Percentiles rank a stretch among this genome's conserved stretches.
Conservation (phyloP, 768 basidiomycete species). For the Cystobasidium ongulense region DNA sequence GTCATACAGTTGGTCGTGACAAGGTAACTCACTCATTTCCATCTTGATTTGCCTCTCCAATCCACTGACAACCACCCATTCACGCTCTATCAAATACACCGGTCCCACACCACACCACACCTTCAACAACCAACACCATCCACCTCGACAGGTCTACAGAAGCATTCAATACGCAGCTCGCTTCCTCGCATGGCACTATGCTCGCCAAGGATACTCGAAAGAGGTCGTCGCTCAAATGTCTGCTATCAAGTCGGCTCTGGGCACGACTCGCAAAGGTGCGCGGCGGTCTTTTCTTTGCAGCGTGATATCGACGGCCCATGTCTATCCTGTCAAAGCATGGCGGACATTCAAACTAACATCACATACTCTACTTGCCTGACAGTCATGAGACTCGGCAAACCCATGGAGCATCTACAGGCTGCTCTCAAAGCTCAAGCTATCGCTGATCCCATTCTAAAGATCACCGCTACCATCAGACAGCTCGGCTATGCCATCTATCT, state of each 20-base stretch:
- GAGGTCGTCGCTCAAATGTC: slow-evolving; percentile 66
- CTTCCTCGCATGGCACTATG: slow-evolving; percentile 71
- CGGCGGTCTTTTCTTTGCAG: slow-evolving; percentile 22
- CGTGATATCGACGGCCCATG: neutral
- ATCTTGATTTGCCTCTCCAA: too few species aligned
- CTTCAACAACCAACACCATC: neutral
- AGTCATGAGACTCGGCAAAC: slow-evolving; percentile 92
- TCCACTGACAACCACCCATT: too few species aligned
- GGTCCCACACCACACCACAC: neutral
- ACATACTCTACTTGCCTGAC: neutral
- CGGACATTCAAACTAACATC: too few species aligned
- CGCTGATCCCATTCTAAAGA: slow-evolving; percentile 57
- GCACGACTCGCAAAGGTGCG: slow-evolving; percentile 73
- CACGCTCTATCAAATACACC: neutral
- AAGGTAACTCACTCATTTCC: neutral
- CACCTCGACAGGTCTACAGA: slow-evolving; percentile 89
- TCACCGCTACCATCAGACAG: slow-evolving; percentile 72
- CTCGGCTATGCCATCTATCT: slow-evolving; percentile 82
- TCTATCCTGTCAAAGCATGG: neutral
- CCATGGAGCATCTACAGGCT: slow-evolving; percentile 83
- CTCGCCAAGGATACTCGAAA: slow-evolving; percentile 58
- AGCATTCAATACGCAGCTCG: slow-evolving; percentile 83
- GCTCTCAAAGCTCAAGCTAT: slow-evolving; percentile 57
- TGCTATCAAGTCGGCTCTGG: slow-evolving; percentile 77
- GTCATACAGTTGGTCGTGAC: slow-evolving; percentile 20